Evolutionary conservation across 2,329 filamentous ascomycete genomes (phyloP), one percentile per base, ranked within the genome.

Genomic region (Xylaria sp.): DNA sequence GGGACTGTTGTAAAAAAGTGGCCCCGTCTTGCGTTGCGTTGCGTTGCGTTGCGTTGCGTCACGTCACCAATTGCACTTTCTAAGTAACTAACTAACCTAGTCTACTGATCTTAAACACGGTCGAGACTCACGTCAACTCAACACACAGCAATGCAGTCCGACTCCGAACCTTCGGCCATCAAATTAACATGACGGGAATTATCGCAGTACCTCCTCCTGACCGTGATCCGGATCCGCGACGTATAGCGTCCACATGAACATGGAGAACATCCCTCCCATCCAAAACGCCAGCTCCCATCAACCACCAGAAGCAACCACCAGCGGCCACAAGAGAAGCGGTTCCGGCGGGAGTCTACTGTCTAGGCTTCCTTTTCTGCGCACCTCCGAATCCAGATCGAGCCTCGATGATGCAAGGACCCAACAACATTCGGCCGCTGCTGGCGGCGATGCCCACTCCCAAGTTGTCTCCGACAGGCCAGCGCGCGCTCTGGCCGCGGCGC

Each of bases 301-400:
- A 65, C 66, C 74, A 62, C 60, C 70, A 41, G 74, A 75, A 53
- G 66, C 69, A 64, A 69, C 61, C 57, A 70, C 66, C 74, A 77
- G 61, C 55, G 65, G 67, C 82, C 87, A 78, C 83, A 78, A 82
- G 75, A 83, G 87, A 76, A 88, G 81, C 73, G 80, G 87, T 59
- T 91, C 89, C 1, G 81, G 83, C 46, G 88, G 88, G 39, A 87
- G 88, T 67, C 83, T 94, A 50, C 81, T 95, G 34, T 90, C 90
- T 46, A 88, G 86, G 71, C 83, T 95, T 61, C 88, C 90, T 46
- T 93, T 94, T 77, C 81, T 94, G 70, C 87, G 89, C 70, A 73
- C 72, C 59, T 72, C 76, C 46, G 76, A 78, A 8, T 75, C 71
- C 72, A 75, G 71, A 65, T 72, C 76, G 56, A 77, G 69, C 63